Percentiles rank a stretch among this genome's conserved stretches.
Evolutionary conservation across 805 yeast genomes (phyloP).

Genomic region (Komagataella pseudopastoris): DNA sequence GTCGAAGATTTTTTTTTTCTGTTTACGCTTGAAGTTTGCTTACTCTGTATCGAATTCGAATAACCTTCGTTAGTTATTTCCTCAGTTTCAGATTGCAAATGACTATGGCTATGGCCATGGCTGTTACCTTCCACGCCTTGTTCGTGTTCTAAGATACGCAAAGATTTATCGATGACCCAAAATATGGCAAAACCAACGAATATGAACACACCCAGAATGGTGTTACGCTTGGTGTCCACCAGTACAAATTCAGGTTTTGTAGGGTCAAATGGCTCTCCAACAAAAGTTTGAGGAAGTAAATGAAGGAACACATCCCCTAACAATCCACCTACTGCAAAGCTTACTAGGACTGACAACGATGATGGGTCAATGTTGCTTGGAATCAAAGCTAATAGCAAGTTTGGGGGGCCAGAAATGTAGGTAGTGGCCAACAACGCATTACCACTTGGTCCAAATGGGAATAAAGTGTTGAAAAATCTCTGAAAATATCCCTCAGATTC

Average conservation of each 20-base stretch:
- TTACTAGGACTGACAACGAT: constrained; percentile 37
- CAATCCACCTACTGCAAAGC: constrained; percentile 68
- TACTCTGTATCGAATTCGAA: constrained; percentile 3
- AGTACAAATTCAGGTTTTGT: constrained; percentile 27
- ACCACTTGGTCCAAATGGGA: constrained; percentile 43
- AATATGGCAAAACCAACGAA: constrained; percentile 50
- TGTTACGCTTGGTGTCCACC: constrained; percentile 36
- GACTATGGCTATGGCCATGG: constrained; percentile 33
- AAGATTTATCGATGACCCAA: constrained; percentile 45
- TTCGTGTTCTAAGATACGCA: constrained; percentile 34
- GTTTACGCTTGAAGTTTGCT: constrained; percentile 9
- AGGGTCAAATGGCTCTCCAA: constrained; percentile 33
- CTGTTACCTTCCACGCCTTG: constrained; percentile 17
- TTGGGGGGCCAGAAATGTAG: constrained; percentile 54
- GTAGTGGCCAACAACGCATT: constrained; percentile 54
- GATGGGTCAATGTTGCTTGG: constrained; percentile 44
- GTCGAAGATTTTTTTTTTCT: constrained; percentile 10
- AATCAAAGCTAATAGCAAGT: constrained; percentile 36
- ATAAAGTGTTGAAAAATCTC: constrained; percentile 25
- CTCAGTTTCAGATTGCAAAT: constrained; percentile 11
- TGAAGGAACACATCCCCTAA: constrained; percentile 67
- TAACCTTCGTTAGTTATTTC: constrained; percentile 7
- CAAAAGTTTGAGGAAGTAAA: constrained; percentile 54
- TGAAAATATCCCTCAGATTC: constrained; percentile 17
- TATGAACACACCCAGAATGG: constrained; percentile 37